Base-by-base conservation (phyloP, 768 basidiomycete genomes). In the Podaxis sp. region DNA sequence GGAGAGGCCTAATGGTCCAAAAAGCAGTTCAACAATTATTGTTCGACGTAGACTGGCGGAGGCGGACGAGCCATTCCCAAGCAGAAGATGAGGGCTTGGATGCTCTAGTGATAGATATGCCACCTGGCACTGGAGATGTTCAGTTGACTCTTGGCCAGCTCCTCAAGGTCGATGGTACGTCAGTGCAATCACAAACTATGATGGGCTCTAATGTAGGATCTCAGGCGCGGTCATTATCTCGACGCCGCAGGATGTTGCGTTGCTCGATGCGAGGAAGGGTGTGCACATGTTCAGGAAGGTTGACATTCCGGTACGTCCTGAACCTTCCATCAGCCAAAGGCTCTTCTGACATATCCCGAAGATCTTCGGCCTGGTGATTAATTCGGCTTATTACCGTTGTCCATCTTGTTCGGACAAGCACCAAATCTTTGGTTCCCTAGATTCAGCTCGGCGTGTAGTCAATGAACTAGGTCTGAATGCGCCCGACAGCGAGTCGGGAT, bases 1-100 rank as follows among this genome's bases (percentile, higher is more conserved):
- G 96, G 96, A 84, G 96, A 26, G 96, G 96, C 2, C 83, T 97
- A 22, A 99, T 98, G 96, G 96, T 98, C 1, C 95, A 96, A 76
- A 98, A 98, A 71, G 95, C 96, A 26, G 94, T 96, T 0, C 96
- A 98, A 72, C 96, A 98, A 71, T 81, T 99, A 0, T 82, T 98
- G 1, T 98, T 99, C 69, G 95, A 98, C 66, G 94, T 97, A 4
- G 96, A 98, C 72, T 98, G 96, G 96, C 46, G 53, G 12, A 62
- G 54, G 41, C 54, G 46, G 54, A 62, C 54, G 3, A 22, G 33
- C 22, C 30, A 62, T 6, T 71, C 77, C 15, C 73, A 74, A 5
- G 72, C 69, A 11, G 78, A 78, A 1, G 77, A 77, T 4, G 76
- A 73, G 0, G 85, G 84, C 2, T 75, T 98, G 33, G 96, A 99